Evolutionary conservation across 768 basidiomycete genomes (phyloP), one percentile per base, ranked within the genome.

Genomic region (Phlebiopsis flavidoalba): DNA sequence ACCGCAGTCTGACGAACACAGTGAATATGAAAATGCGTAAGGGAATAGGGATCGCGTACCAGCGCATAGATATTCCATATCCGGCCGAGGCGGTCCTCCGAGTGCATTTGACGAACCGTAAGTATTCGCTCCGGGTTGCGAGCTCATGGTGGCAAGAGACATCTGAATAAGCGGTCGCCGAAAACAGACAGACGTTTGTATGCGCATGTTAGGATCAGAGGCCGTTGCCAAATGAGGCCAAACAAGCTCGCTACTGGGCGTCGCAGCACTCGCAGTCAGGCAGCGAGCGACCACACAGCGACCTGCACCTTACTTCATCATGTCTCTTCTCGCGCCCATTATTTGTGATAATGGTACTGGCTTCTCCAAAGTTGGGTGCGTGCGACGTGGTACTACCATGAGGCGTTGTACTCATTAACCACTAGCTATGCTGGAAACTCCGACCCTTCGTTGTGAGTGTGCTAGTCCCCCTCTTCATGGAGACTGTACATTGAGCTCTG

Each of bases 271-370:
- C 50, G 58, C 49, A 59, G 49, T 33, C 46, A 45, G 50, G 50
- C 59, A 47, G 53, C 60, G 53, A 55, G 51, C 36, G 26, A 36
- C 31, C 22, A 53, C 52, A 35, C 40, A 15, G 52, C 52, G 33
- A 35, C 31, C 52, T 53, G 58, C 52, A 19, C 53, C 33, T 56
- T n/a, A 43, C 37, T 15, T 54, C 36, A 50, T 60, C 55, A 95
- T 97, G 93, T 88, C 91, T 58, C 73, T 88, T 36, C 86, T 95
- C 62, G 90, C 94, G 6, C 95, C 95, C 61, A 93, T 98, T 71
- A 95, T 98, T 66, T 95, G 94, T 70, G 95, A 98, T 79, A 97
- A 98, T 80, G 95, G 95, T 46, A 97, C 95, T 49, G 95, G 96
- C 36, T 98, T 83, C 75, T 96, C 95, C 11, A 98, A 98, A 83